Base-by-base conservation (phyloP, 2,329 filamentous ascomycete genomes). In the Exserohilum rostratum region DNA sequence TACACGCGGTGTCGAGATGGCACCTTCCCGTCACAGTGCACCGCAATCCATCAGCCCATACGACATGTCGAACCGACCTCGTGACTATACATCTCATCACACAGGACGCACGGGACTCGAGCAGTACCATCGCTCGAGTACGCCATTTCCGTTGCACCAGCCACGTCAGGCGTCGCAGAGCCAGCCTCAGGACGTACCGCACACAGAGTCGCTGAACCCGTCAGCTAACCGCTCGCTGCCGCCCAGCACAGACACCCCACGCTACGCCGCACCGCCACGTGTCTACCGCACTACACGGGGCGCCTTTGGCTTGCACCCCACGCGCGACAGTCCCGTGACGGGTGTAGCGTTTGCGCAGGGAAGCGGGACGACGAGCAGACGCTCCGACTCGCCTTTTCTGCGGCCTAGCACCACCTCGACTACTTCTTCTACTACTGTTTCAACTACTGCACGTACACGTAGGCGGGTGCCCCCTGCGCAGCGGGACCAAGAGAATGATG, bases 401-500 rank as follows among this genome's bases (percentile, higher is more conserved):
- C 58, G 47, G 18, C 35, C 38, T 2, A 33, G 45, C 2, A 50
- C 44, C 2, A 27, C n/a, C n/a, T n/a, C n/a, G n/a, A n/a, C n/a
- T n/a, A n/a, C n/a, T n/a, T n/a, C n/a, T n/a, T n/a, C n/a, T n/a
- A n/a, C n/a, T n/a, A n/a, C n/a, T n/a, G n/a, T n/a, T n/a, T n/a
- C 48, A 6, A 46, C 43, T 2, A 30, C 48, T 6, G 53, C 40
- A 13, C 63, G 57, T 18, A 55, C 49, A 6, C 43, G 50, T 37
- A 53, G 56, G 5, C 61, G 64, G 9, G 35, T 71, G 3, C 61
- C 59, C 2, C 39, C 60, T 2, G 65, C 62, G 17, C 65, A 68
- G 55, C 60, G 62, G 6, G 60, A 75, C 33, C 73, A 75, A 43
- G 73, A 76, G 48, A 75, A 75, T 33, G 65, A 65, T 52, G 22